Evolutionary conservation across 164 flowering plant species (phyloP), one percentile per base, ranked within the genome.

Genomic region (Dillenia suffruticosa): DNA sequence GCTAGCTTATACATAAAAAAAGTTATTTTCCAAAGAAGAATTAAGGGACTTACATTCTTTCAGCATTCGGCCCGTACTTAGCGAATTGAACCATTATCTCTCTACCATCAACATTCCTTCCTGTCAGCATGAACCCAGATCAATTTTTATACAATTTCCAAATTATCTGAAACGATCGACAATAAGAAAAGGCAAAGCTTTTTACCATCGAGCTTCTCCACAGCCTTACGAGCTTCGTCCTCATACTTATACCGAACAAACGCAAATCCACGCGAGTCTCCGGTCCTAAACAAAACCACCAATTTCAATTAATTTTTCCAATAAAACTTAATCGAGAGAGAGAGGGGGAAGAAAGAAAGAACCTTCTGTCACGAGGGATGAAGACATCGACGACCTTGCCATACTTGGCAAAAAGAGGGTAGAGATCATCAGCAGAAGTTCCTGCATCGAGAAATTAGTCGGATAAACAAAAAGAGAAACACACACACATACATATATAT

Each of bases 331-430:
- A 46, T 11, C 13, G 12, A 58, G 12, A 51, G 17, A 2, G 10
- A 49, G 44, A 15, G 32, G 19, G 32, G 49, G 10, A 5, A 26
- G 9, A 44, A 6, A 9, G 9, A 65, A 44, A 9, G 15, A 56
- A 85, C 92, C 92, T 81, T 57, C 87, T 73, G 61, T 94, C 96
- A 53, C 90, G 74, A 11, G 99, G 99, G 56, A 94, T 94, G 80
- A 91, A 91, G 56, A 91, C 83, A 64, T 94, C 99, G 9, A 91
- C 99, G 51, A 94, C 97, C 70, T 91, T 89, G 12, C 97, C 97
- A 62, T 89, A 91, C 82, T 87, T 87, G 32, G 84, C 96, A 63
- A 94, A 94, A 0, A 87, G 82, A 1, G 99, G 97, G 70, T 77
- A 91, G 48, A 94, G 77, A 78, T 94, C 99, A 74, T 94, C 99